phyloP scores from a whole-genome alignment of 495 filamentous ascomycete genomes.

The Evernia prunastri region DNA sequence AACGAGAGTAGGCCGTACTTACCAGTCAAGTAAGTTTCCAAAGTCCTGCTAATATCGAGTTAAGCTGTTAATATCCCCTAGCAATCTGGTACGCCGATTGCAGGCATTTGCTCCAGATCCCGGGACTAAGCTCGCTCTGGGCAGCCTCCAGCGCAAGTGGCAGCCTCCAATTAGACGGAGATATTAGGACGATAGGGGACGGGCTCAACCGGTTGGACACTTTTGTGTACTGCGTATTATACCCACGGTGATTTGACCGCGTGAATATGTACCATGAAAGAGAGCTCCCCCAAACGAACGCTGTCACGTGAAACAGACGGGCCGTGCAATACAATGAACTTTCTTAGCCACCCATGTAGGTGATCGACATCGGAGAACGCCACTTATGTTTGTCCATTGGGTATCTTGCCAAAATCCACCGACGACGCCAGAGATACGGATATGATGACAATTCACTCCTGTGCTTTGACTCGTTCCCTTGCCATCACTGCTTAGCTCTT shows the following conservation, averaged over 20 bases:
- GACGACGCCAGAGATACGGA: background rate
- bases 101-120: slow-evolving; percentile 22
- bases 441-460: slow-evolving; percentile 1
- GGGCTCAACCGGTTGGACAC: background rate
- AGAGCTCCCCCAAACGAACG: background rate
- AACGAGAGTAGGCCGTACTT: slow-evolving; percentile 46
- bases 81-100: slow-evolving; percentile 25
- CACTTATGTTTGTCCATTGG: background rate
- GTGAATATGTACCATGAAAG: background rate
- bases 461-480: background rate
- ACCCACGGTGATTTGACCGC: background rate
- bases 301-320: background rate
- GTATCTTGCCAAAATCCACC: slow-evolving; percentile 16
- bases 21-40: slow-evolving; percentile 50
- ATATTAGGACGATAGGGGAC: slow-evolving; percentile 14
- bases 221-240: slow-evolving; percentile 6
- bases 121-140: slow-evolving; percentile 9
- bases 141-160: slow-evolving; percentile 18
- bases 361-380: background rate
- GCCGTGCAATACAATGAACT: background rate
- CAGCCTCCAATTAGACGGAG: slow-evolving; percentile 16
- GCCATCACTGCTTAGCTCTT: slow-evolving; percentile 36
- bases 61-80: background rate
- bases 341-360: background rate
- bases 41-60: slow-evolving; percentile 22